These are phyloP conservation scores for Tricharina praecox DNA, from an alignment of 495 filamentous ascomycete genomes.

Conservation along the genomic window DNA sequence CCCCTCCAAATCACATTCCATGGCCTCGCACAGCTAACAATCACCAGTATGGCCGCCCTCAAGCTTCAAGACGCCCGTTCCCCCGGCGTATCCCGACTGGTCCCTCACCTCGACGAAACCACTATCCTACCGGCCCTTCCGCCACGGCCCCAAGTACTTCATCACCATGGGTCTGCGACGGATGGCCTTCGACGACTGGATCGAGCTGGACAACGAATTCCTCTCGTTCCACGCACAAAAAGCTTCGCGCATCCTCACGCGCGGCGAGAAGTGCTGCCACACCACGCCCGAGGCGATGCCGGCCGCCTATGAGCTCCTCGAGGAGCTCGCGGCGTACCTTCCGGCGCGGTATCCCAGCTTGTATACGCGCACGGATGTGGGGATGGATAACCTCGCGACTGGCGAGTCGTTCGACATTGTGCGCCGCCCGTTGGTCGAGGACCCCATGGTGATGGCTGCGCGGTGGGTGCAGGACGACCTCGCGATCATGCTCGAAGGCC, in stretches of 20 bases:
- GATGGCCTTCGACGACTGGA: constrained; percentile 71
- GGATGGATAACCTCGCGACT: constrained; percentile 56
- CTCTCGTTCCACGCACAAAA: constrained; percentile 61
- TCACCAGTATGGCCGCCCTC: constrained; percentile 46
- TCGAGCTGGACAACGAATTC: constrained; percentile 78
- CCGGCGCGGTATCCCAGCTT: constrained; percentile 65
- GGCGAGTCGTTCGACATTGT: constrained; percentile 56
- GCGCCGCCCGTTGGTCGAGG: constrained; percentile 51
- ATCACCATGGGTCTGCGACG: constrained; percentile 71
- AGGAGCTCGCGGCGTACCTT: constrained; percentile 59
- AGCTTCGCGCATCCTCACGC: constrained; percentile 48
- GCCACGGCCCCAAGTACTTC: constrained; percentile 58
- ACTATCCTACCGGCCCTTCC: constrained; percentile 69
- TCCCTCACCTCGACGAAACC: constrained; percentile 52
- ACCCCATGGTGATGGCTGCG: constrained; percentile 62
- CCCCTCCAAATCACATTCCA: not conserved
- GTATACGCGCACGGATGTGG: constrained; percentile 42
- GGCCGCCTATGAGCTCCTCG: constrained; percentile 61
- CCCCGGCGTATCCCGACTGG: constrained; percentile 55
- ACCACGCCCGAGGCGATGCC: constrained; percentile 62
- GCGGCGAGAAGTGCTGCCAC: constrained; percentile 50
- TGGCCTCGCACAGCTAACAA: not conserved
- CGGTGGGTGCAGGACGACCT: constrained; percentile 73
- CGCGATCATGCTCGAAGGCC: constrained; percentile 66
- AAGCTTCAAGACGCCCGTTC: constrained; percentile 50